Evolutionary conservation across 306 rosid species (phyloP).

Genomic region (Sicyos baderoa): DNA sequence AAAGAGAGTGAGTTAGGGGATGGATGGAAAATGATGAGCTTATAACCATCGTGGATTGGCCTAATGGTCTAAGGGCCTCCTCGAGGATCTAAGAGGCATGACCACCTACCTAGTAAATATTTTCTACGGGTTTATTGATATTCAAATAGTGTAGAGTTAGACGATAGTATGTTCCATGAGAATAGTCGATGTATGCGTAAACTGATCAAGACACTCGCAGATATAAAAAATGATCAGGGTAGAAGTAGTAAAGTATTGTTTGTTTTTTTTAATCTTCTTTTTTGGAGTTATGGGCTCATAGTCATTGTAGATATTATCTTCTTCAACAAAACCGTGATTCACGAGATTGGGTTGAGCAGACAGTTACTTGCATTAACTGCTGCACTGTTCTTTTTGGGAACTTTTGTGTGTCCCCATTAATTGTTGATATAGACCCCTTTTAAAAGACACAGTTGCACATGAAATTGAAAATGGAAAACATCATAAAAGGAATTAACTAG

Average conservation of each 20-base stretch:
- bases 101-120: too few relatives aligned
- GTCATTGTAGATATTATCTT: constrained; percentile 37
- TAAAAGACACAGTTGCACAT: constrained; percentile 19
- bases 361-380: constrained; percentile 59
- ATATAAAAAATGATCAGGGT: neutral
- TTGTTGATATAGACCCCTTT: constrained; percentile 24
- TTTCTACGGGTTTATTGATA: too few relatives aligned
- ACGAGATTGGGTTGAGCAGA: constrained; percentile 57
- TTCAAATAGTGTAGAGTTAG: too few relatives aligned
- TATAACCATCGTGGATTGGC: too few relatives aligned
- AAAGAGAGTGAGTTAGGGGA: neutral
- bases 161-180: too few relatives aligned
- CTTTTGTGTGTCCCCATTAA: constrained; percentile 42
- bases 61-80: too few relatives aligned
- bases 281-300: constrained; percentile 33
- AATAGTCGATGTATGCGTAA: too few relatives aligned
- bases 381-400: constrained; percentile 26
- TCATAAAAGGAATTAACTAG: constrained; percentile 11
- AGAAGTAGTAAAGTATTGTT: constrained; percentile 1
- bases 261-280: neutral
- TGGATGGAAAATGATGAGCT: neutral
- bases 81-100: too few relatives aligned
- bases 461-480: constrained; percentile 24
- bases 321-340: constrained; percentile 65
- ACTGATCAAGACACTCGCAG: too few relatives aligned